Evolutionary conservation across 1,284 basidiomycete genomes (phyloP), one percentile per base, ranked within the genome.

Genomic region (Schizophyllum commune): DNA sequence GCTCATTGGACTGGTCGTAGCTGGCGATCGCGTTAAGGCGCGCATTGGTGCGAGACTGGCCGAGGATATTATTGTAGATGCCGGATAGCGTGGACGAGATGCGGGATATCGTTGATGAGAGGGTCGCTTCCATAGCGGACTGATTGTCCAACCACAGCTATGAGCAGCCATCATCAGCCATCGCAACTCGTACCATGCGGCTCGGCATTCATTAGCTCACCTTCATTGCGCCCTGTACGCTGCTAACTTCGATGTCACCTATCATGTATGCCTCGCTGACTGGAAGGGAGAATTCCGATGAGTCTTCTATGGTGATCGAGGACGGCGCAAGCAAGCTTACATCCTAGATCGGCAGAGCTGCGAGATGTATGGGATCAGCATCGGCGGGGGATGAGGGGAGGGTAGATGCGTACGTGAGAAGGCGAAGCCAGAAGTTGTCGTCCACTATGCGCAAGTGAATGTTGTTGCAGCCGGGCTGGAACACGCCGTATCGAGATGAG

Each of bases 261-360:
- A 87, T 79, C 88, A 94, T 93, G 75, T 89, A 94, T 1, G 91
- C 89, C 79, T 96, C 94, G 69, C 91, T 91, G 75, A 96, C 88
- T 89, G 71, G 51, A 55, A 21, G 20, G 68, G 61, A 63, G 55
- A 52, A 56, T 67, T 68, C 33, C 69, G 13, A 63, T 47, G 55
- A 52, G 63, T 61, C 57, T 65, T 62, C 64, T 55, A 54, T 34
- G 47, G 57, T 52, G 60, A 34, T 57, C n/a, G 32, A 55, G 62
- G 58, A 53, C 51, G 58, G 47, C 58, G 55, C 57, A 68, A 51
- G 57, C 34, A 57, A 62, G 58, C 85, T 77, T 73, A 89, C 88
- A 89, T 71, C 91, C 83, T 69, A 90, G 77, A 79, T 88, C 84
- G 63, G 88, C 83, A 68, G 85, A 82, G 63, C 86, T 88, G 59